A percentile compares a stretch with the other conserved stretches of the same genome.
phyloP scores from a whole-genome alignment of 495 filamentous ascomycete genomes.

The Penicillium dipodomyicola region DNA sequence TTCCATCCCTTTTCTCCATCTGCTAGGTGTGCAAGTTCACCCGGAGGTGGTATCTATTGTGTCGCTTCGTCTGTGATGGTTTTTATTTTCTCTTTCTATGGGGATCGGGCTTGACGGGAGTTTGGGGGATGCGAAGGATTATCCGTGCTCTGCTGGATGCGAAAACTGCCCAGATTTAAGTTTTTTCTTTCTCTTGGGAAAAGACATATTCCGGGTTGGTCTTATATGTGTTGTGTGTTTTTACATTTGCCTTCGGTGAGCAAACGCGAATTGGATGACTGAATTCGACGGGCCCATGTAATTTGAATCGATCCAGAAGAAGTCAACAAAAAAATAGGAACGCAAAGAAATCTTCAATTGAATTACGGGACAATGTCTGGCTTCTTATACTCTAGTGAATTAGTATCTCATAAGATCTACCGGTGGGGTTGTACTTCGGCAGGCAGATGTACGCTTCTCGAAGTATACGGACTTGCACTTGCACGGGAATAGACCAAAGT shows the following conservation, averaged over 20 bases:
- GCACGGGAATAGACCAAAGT: background rate
- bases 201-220: conserved; percentile 17
- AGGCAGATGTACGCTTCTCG: background rate
- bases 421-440: background rate
- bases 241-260: conserved; percentile 28
- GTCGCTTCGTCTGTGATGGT: conserved; percentile 12
- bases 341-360: conserved; percentile 20
- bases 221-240: conserved; percentile 19
- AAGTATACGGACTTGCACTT: background rate
- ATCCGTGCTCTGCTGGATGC: conserved; percentile 11
- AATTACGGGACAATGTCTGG: conserved; percentile 13
- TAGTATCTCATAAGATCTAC: background rate
- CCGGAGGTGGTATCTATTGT: conserved; percentile 16
- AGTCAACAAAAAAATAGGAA: conserved; percentile 36
- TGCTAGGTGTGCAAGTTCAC: conserved; percentile 14
- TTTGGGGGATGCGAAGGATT: conserved; percentile 2
- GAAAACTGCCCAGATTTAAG: conserved; percentile 3
- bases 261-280: conserved; percentile 35
- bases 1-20: conserved; percentile 16
- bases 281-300: conserved; percentile 35
- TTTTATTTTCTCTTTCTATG: conserved; percentile 22
- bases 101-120: conserved; percentile 10
- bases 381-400: background rate
- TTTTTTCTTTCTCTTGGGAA: conserved; percentile 13
- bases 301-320: conserved; percentile 39